Base-by-base conservation (phyloP, 768 basidiomycete species). In the Wakefieldia striispora region DNA sequence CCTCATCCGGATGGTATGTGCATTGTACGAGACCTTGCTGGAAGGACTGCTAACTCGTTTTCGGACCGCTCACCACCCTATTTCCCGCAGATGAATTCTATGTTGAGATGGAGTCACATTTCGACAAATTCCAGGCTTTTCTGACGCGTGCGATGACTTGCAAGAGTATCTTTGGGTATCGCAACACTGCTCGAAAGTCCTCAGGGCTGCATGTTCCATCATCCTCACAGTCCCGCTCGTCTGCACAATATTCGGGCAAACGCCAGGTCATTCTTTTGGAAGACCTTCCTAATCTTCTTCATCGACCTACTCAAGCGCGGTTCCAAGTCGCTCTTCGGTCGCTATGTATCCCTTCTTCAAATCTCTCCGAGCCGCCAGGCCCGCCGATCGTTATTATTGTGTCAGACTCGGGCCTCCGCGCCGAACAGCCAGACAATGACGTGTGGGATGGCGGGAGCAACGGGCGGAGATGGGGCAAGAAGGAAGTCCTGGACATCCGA, bases 201-300 rank as follows among this genome's bases (percentile, higher is more conserved):
- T 43, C 49, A 10, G 39, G 20, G 4, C 43, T 49, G 17, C 43
- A 42, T 31, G 48, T 50, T 26, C 27, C 29, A 5, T 34, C 48
- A 41, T 21, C 6, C 26, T 58, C 49, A 12, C 49, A 47, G 23
- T 13, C 38, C 20, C 50, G 23, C 33, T 16, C 49, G 17, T 36
- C 48, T 10, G 13, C 40, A 2, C 51, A 38, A 17, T 43, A 27
- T 48, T 42, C 48, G 24, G 45, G 51, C 43, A 71, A 70, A 55
- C 78, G 76, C 0, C 82, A 83, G 29, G 61, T 95, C 6, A 77
- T 97, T 45, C 81, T 97, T 4, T 73, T 97, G 8, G 91, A 95
- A 68, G 89, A 95, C 49, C 77, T 99, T 1, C 97, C 95, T 0
- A 97, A 98, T 62, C 81, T 97, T 47, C 72, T 91, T 5, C 91